Evolutionary conservation across 495 filamentous ascomycete genomes (phyloP).

Genomic region (Barbatosphaeria neglecta): DNA sequence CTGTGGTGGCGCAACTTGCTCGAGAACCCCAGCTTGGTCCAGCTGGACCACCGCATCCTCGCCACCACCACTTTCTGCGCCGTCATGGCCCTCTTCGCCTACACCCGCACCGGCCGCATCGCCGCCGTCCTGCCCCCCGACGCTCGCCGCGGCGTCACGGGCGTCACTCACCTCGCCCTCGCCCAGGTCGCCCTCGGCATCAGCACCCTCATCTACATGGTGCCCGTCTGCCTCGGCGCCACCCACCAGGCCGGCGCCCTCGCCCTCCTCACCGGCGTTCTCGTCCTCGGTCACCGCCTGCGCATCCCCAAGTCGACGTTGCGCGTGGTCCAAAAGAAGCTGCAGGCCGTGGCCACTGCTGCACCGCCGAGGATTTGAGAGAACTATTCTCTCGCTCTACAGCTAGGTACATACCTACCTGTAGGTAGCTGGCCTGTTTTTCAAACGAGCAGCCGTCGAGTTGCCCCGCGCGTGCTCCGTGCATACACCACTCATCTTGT

Average conservation of each 20-base stretch:
- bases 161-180: conserved; percentile 70
- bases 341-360: conserved; percentile 6
- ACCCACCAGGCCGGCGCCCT: conserved; percentile 87
- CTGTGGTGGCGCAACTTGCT: conserved; percentile 93
- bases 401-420: too few relatives aligned
- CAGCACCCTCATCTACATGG: conserved; percentile 80
- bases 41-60: conserved; percentile 88
- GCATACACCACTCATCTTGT: too few relatives aligned
- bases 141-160: conserved; percentile 59
- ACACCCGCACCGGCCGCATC: conserved; percentile 54
- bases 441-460: too few relatives aligned
- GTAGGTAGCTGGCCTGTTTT: too few relatives aligned
- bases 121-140: conserved; percentile 50
- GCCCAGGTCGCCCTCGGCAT: conserved; percentile 81
- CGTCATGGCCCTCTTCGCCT: conserved; percentile 65
- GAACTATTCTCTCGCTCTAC: not conserved
- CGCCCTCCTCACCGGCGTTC: conserved; percentile 67
- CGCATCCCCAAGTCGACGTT: conserved; percentile 37
- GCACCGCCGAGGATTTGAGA: not conserved
- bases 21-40: conserved; percentile 89
- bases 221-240: conserved; percentile 77
- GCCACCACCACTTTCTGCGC: conserved; percentile 80
- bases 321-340: conserved; percentile 28
- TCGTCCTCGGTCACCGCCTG: conserved; percentile 58
- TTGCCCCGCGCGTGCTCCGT: too few relatives aligned